phyloP scores from a whole-genome alignment of 2,329 filamentous ascomycete genomes.

The Simplicillium sp. region DNA sequence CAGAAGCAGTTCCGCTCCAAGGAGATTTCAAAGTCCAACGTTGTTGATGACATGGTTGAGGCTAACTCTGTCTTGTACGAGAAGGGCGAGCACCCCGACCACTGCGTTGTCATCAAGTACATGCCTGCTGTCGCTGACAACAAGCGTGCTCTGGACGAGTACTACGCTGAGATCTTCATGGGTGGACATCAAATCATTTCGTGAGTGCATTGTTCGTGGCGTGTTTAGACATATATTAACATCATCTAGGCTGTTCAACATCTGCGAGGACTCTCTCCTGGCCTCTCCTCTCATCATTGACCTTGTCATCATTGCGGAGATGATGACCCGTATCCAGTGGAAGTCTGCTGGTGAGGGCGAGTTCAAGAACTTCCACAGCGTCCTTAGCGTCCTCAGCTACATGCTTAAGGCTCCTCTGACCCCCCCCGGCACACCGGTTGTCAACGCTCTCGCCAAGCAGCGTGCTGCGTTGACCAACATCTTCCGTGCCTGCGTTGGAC shows the following conservation, averaged over 20 bases:
- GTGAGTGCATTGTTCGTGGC: constrained; percentile 29
- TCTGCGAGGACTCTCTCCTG: constrained; percentile 95
- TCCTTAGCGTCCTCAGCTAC: constrained; percentile 94
- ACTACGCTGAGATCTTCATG: constrained; percentile 98
- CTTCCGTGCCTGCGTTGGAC: constrained; percentile 92
- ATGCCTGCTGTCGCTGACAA: constrained; percentile 98
- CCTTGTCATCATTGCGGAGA: constrained; percentile 82
- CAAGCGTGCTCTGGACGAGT: constrained; percentile 97
- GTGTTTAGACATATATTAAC: constrained; percentile 8
- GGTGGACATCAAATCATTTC: constrained; percentile 96
- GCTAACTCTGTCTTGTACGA: constrained; percentile 88
- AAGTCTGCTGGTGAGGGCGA: constrained; percentile 53
- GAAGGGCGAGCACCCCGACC: constrained; percentile 88
- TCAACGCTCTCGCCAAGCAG: constrained; percentile 95
- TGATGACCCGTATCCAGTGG: constrained; percentile 99
- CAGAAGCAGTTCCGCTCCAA: constrained; percentile 99
- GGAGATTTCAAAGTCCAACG: constrained; percentile 99
- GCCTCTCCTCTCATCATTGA: constrained; percentile 97
- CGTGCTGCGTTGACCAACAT: constrained; percentile 92
- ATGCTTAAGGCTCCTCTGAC: constrained; percentile 97
- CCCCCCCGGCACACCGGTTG: constrained; percentile 85
- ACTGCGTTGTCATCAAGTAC: constrained; percentile 99
- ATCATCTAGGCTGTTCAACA: constrained; percentile 79
- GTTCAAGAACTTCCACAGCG: constrained; percentile 92
- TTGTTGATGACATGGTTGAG: constrained; percentile 98